These are phyloP conservation scores for Ophiostoma novo-ulmi DNA, from an alignment of 2,329 filamentous ascomycete genomes.

Conservation along the genomic window DNA sequence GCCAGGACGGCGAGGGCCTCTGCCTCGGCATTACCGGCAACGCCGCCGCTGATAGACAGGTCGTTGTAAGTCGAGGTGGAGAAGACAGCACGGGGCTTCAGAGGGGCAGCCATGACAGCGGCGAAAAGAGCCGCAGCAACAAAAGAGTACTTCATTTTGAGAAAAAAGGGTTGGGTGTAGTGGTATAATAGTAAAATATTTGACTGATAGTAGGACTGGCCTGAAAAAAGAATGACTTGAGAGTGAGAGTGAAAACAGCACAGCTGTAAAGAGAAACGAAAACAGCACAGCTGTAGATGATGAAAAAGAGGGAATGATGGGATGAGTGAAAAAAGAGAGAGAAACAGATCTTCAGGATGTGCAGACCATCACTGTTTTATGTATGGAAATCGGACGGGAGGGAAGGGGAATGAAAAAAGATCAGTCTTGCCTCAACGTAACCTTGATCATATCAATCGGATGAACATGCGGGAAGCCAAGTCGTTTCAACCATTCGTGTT, in stretches of 20 bases:
- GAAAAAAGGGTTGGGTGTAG: not conserved
- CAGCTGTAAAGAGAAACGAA: constrained; percentile 1
- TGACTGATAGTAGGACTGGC: constrained; percentile 1
- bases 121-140: constrained; percentile 5
- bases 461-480: not conserved
- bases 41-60: constrained; percentile 2
- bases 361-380: not conserved
- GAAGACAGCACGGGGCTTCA: not conserved
- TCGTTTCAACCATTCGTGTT: not conserved
- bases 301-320: not conserved
- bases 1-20: not conserved
- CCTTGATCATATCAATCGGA: not conserved
- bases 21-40: not conserved
- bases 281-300: constrained; percentile 5
- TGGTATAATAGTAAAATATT: not conserved
- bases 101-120: constrained; percentile 1
- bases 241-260: not conserved
- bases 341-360: constrained; percentile 1
- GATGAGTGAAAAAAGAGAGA: not conserved
- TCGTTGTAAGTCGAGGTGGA: constrained; percentile 4
- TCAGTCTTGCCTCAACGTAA: not conserved
- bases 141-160: constrained; percentile 8
- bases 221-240: not conserved
- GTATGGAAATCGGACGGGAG: not conserved
- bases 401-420: not conserved